phyloP scores from a whole-genome alignment of 768 basidiomycete species.

The Boletellus sp. region DNA sequence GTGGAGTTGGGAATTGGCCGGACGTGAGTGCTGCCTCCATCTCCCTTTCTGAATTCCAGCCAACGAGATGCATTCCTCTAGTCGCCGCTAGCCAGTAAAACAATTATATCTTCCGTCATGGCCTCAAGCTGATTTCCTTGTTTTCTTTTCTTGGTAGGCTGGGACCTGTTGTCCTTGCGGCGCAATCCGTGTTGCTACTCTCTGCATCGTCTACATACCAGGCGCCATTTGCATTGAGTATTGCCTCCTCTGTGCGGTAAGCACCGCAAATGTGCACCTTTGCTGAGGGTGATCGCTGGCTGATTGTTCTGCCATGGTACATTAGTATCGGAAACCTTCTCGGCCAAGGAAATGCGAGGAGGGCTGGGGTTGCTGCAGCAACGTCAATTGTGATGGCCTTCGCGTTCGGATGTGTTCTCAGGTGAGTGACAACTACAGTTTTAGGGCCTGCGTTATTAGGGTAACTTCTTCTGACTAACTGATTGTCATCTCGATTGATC shows the following conservation, averaged over 20 bases:
- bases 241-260: slow-evolving; percentile 83
- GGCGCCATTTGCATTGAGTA: slow-evolving; percentile 75
- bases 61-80: slow-evolving; percentile 14
- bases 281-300: not conserved
- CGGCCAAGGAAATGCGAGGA: slow-evolving; percentile 70
- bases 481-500: not conserved
- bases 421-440: slow-evolving; percentile 36
- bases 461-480: not conserved
- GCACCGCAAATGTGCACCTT: slow-evolving; percentile 13
- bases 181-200: slow-evolving; percentile 81
- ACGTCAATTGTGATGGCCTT: slow-evolving; percentile 66
- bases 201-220: slow-evolving; percentile 78
- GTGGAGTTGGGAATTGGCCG: slow-evolving; percentile 95
- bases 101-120: not conserved
- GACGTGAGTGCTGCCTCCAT: slow-evolving; percentile 29
- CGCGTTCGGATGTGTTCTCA: slow-evolving; percentile 59
- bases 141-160: slow-evolving; percentile 43
- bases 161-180: slow-evolving; percentile 77
- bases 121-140: not conserved
- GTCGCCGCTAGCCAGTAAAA: slow-evolving; percentile 55
- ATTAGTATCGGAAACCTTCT: slow-evolving; percentile 82
- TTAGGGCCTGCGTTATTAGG: not conserved
- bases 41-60: not conserved
- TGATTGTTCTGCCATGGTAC: not conserved
- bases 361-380: slow-evolving; percentile 66